Evolutionary conservation across 345 rosid genomes (phyloP).

Genomic region (Citrus cavaleriei): DNA sequence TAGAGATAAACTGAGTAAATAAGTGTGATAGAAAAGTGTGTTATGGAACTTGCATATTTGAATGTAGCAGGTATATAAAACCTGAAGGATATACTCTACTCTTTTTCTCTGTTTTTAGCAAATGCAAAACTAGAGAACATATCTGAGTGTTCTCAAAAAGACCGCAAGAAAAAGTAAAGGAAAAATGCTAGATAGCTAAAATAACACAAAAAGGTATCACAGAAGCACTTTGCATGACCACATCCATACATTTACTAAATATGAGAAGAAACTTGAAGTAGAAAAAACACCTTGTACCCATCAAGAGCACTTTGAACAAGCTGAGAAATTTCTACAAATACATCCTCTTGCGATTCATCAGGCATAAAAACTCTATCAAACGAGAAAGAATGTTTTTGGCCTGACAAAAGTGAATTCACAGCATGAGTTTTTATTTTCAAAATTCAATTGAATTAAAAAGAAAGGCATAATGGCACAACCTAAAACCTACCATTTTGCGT

Average conservation of each 20-base stretch:
- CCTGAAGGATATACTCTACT: background rate
- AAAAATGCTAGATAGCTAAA: background rate
- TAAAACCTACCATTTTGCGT: constrained; percentile 57
- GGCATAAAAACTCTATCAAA: constrained; percentile 87
- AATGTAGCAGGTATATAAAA: background rate
- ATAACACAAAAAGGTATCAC: background rate
- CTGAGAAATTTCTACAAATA: constrained; percentile 88
- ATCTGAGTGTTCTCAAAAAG: background rate
- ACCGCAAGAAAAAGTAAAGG: background rate
- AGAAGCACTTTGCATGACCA: background rate
- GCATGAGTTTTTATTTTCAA: constrained; percentile 3
- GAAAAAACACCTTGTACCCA: constrained; percentile 81
- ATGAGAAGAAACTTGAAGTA: background rate
- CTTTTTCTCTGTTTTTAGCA: too few relatives aligned
- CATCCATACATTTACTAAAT: background rate
- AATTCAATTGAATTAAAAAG: background rate
- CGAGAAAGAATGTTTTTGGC: constrained; percentile 78
- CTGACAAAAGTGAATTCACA: constrained; percentile 34
- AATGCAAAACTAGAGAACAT: background rate
- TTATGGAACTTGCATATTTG: background rate
- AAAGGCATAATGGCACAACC: background rate
- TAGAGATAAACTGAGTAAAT: background rate
- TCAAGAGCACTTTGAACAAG: constrained; percentile 99
- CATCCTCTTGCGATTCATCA: constrained; percentile 73
- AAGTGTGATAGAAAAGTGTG: background rate